These are phyloP conservation scores for Aspergillus sp. DNA, from an alignment of 2,329 filamentous ascomycete species.

Conservation along the genomic window DNA sequence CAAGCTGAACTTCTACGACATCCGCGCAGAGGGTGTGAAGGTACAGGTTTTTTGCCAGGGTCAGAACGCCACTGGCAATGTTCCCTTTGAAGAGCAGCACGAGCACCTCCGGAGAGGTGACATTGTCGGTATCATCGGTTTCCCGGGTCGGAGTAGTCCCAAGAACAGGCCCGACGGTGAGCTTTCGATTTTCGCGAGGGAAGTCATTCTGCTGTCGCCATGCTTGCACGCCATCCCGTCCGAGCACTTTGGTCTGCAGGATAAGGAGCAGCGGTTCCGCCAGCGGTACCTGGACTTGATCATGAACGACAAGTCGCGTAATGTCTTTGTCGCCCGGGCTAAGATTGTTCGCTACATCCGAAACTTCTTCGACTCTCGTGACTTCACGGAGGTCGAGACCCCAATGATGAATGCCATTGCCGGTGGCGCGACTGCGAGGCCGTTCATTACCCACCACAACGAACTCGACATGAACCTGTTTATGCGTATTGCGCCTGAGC, in stretches of 20 bases:
- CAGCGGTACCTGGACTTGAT: constrained; percentile 93
- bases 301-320: constrained; percentile 81
- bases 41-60: constrained; percentile 90
- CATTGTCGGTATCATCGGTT: constrained; percentile 80
- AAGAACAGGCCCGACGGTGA: constrained; percentile 86
- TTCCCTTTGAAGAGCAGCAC: constrained; percentile 78
- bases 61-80: constrained; percentile 62
- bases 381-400: constrained; percentile 92
- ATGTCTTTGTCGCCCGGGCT: constrained; percentile 75
- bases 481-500: constrained; percentile 87
- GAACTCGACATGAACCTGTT: constrained; percentile 91
- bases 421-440: constrained; percentile 89
- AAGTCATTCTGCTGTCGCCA: constrained; percentile 77
- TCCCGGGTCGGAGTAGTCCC: constrained; percentile 75
- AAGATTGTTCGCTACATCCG: constrained; percentile 87
- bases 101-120: constrained; percentile 83
- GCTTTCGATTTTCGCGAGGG: constrained; percentile 83
- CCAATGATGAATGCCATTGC: constrained; percentile 96
- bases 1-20: constrained; percentile 89
- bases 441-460: constrained; percentile 93
- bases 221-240: constrained; percentile 80
- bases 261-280: constrained; percentile 85
- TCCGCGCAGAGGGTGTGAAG: constrained; percentile 65
- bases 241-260: constrained; percentile 90
- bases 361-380: constrained; percentile 74